Base-by-base conservation (phyloP, 2,329 filamentous ascomycete genomes). In the Ophiocordyceps australis region DNA sequence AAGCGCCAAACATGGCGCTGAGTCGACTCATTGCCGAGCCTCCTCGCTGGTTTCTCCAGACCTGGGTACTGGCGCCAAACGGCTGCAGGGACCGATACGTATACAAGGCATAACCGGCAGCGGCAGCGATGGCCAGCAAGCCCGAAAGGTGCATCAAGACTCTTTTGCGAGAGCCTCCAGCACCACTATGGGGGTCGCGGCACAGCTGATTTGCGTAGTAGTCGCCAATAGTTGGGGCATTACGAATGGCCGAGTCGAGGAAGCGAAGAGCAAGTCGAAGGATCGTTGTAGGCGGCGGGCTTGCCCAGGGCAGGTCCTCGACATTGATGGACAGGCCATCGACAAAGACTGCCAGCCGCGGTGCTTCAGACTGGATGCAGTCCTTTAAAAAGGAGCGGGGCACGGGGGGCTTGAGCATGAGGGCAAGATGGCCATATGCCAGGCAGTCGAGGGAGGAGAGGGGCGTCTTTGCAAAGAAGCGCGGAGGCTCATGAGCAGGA, bases 341-440 rank as follows among this genome's bases (percentile, higher is more conserved):
- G 8, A 52, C 40, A 25, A 52, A 53, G 9, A 23, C 36, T 3
- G 38, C 40, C 9, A 54, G 24, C 12, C 37, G 37, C 2, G 47
- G 44, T 0, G 41, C 32, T 25, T 49, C 40, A 7, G 42, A 30
- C 14, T 35, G 28, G 3, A 63, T 41, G 40, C 55, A 60, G 27
- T 58, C 51, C 26, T 51, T 46, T 9, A 54, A 28, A 26, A 54
- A 54, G 9, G 45, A 38, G 23, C 50, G 50, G 4, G 59, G 60
- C 4, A 62, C 57, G 9, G 49, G 40, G 7, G 51, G 47, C 27
- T 57, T 51, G 14, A 76, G 55, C 56, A 89, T 77, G 25, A 94
- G 52, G 3, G 70, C 63, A 19, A 95, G 55, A 45, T 91, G 92
- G 9, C 74, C 89, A 39, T 81, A 68, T 1, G 71, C 74, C 24